Base-by-base conservation (phyloP, 371 early-diverging fungal species). In the Mucor lusitanicus region DNA sequence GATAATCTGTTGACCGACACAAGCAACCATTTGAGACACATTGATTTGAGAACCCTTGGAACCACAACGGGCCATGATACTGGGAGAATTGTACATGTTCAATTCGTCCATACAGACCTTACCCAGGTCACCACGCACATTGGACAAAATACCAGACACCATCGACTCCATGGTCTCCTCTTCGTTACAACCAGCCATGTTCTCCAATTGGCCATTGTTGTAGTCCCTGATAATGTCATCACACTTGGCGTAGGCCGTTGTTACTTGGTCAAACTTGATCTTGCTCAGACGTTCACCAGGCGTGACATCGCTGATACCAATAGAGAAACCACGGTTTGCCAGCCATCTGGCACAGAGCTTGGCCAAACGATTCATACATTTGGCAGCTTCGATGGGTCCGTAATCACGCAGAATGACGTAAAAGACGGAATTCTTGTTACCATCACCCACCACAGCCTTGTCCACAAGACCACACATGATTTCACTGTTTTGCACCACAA, bases 1-100 rank as follows among this genome's bases (percentile, higher is more conserved):
- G 73, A 99, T 95, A 88, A 98, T 97, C 77, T 99, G 99, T 84
- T 99, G 99, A 73, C 99, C 99, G 70, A 99, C 99, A 92, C 98
- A 98, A 66, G 99, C 98, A 71, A 98, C 96, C 99, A 99, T 99
- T 82, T 99, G 99, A 30, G 96, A 97, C 44, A 99, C 99, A 87
- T 99, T 99, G 77, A 99, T 94, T 64, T 94, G 91, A 39, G 98
- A 97, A 71, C 99, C 74, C 61, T 73, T 62, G 9, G 65, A 60
- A 68, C 80, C 54, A 79, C 89, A 93, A 98, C 92, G 88, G 28
- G 96, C 94, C 99, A 99, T 99, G 83, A 95, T 97, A 65, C 97
- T 87, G 1, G 99, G 98, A 8, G 99, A 94, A 72, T 99, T 99
- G 82, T 94, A 90, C 78, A 88, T 91, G 78, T 92, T 94, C 57